Conservation (phyloP, 768 basidiomycete species). For the Pisolithus orientalis region DNA sequence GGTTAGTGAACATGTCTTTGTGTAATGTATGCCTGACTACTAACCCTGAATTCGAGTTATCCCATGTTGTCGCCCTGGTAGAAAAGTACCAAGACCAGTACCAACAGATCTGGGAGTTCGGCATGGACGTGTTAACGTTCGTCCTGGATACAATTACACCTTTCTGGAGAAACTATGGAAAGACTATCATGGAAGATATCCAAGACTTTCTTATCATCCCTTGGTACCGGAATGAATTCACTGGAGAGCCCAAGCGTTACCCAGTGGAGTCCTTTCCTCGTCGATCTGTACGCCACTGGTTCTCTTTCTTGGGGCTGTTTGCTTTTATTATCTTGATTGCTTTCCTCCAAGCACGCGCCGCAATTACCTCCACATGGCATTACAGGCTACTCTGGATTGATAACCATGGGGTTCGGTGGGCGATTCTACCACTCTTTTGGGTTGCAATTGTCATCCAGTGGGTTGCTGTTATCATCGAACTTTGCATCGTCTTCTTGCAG, state of each 20-base stretch:
- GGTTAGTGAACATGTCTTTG: conserved; percentile 32
- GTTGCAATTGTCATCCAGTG: conserved; percentile 61
- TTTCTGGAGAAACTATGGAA: conserved; percentile 77
- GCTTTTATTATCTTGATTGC: conserved; percentile 41
- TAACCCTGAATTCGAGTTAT: conserved; percentile 40
- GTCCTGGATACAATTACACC: conserved; percentile 72
- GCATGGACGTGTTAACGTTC: conserved; percentile 71
- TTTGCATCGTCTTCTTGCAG: conserved; percentile 50
- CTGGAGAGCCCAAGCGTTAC: conserved; percentile 68
- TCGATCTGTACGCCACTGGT: conserved; percentile 66
- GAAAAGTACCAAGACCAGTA: conserved; percentile 78
- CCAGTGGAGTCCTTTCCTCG: conserved; percentile 49
- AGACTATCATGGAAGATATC: conserved; percentile 73
- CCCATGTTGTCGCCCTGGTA: conserved; percentile 62
- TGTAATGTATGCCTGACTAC: conserved; percentile 1
- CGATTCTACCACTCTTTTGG: conserved; percentile 57
- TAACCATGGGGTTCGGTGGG: conserved; percentile 57
- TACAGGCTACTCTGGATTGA: conserved; percentile 54
- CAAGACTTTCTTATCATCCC: conserved; percentile 79
- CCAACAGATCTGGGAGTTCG: conserved; percentile 77
- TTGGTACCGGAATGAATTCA: conserved; percentile 79
- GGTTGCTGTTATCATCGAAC: conserved; percentile 57
- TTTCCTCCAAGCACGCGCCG: conserved; percentile 53
- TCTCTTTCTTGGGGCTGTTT: conserved; percentile 50
- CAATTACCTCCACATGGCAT: conserved; percentile 46